Evolutionary conservation across 768 basidiomycete genomes (phyloP), one percentile per base, ranked within the genome.

Genomic region (Boletus sp.): DNA sequence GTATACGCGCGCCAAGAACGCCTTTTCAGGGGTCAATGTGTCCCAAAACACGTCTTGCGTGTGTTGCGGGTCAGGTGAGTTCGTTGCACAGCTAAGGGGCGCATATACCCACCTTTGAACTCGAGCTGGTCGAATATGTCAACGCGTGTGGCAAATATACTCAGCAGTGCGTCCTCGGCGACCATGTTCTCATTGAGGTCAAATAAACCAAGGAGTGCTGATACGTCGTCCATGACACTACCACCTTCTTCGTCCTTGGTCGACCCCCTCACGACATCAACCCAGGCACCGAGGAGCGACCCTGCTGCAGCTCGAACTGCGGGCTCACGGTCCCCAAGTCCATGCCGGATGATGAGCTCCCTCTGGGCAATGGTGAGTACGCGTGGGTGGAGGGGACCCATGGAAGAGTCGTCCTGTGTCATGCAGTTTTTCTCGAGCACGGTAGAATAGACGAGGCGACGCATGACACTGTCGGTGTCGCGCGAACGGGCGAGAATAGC

Each of bases 241-340:
- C 70, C 68, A 10, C 70, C 76, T 9, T 78, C 77, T 55, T 78
- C 77, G 1, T 66, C 20, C 17, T 77, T 72, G 3, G 52, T 42
- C 7, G 50, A 41, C 2, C 78, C 77, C 24, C 65, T 57, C 9
- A 84, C 77, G 32, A 78, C 74, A 44, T 91, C 85, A 7, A 92
- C 78, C 96, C 96, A 98, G 7, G 74, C 77, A 0, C 79, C 83
- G 15, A 98, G 72, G 46, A 97, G 80, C 2, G 80, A 80, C 2
- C 80, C 85, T 0, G 94, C 87, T 1, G 91, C 92, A 17, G 79
- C 74, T 32, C 86, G 79, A 3, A 98, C 93, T 2, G 73, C 69
- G 0, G 80, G 75, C 56, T 97, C 93, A 29, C 96, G 83, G 72
- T 98, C 96, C 0, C 90, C 87, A 3, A 98, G 77, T 2, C 96